These are phyloP conservation scores for Phytophthora gonapodyides DNA, from an alignment of 352 stramenopile species.

Conservation along the genomic window DNA sequence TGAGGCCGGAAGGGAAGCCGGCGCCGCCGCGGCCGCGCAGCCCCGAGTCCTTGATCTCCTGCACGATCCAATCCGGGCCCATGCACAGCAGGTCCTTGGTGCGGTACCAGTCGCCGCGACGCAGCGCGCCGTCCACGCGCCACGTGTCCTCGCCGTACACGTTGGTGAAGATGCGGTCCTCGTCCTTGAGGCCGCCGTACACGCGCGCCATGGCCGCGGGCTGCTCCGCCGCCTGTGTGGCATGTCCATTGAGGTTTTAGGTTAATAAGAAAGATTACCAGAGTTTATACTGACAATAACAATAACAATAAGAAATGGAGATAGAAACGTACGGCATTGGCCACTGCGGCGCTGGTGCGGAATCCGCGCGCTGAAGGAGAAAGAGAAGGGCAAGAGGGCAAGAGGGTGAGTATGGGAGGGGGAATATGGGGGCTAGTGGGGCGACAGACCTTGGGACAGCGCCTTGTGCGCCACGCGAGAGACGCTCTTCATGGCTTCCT, in stretches of 20 bases:
- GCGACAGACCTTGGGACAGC: slow-evolving; percentile 30
- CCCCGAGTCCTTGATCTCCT: slow-evolving; percentile 99
- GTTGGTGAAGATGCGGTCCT: slow-evolving; percentile 99
- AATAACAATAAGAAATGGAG: too few species aligned
- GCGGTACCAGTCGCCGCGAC: slow-evolving; percentile 96
- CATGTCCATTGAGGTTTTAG: background rate
- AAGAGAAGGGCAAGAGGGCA: too few species aligned
- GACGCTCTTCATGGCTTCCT: slow-evolving; percentile 43
- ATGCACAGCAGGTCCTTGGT: slow-evolving; percentile 98
- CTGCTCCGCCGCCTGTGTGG: slow-evolving; percentile 43
- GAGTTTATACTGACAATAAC: too few species aligned
- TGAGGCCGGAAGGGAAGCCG: slow-evolving; percentile 98
- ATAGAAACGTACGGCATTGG: slow-evolving; percentile 50
- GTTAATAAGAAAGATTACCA: slow-evolving; percentile 4
- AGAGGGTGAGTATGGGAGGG: background rate
- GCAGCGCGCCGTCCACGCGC: slow-evolving; percentile 85
- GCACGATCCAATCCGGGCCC: slow-evolving; percentile 99
- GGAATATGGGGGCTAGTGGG: background rate
- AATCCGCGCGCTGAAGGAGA: slow-evolving; percentile 44
- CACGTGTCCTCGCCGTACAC: slow-evolving; percentile 97
- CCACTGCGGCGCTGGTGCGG: slow-evolving; percentile 42
- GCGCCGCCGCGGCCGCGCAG: slow-evolving; percentile 97
- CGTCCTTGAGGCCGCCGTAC: slow-evolving; percentile 97
- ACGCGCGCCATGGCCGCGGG: slow-evolving; percentile 72
- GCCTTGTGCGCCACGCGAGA: slow-evolving; percentile 38